Percentiles rank a stretch among this genome's conserved stretches.
phyloP scores from a whole-genome alignment of 495 filamentous ascomycete genomes.

The Pseudomonodictys pantanalensis region DNA sequence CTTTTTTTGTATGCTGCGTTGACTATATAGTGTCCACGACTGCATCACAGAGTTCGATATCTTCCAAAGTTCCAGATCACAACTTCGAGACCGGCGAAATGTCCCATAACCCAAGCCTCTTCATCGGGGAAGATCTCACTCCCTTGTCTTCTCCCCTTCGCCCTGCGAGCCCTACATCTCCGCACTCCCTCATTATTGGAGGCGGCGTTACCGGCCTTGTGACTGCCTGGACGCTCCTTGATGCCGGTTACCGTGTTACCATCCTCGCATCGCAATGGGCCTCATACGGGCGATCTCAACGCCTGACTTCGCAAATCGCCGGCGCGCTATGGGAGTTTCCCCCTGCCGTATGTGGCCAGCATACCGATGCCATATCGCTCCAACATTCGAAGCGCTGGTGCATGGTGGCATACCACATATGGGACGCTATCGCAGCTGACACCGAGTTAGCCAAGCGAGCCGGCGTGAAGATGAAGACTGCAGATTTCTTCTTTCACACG shows the following conservation, averaged over 20 bases:
- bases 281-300: slow-evolving; percentile 34
- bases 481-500: slow-evolving; percentile 45
- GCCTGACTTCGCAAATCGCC: slow-evolving; percentile 52
- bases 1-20: too few species aligned
- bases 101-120: slow-evolving; percentile 4
- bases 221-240: slow-evolving; percentile 49
- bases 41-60: too few species aligned
- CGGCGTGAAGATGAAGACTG: slow-evolving; percentile 47
- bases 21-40: too few species aligned
- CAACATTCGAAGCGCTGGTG: slow-evolving; percentile 47
- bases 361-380: slow-evolving; percentile 45
- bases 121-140: slow-evolving; percentile 1
- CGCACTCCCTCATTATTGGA: slow-evolving; percentile 47
- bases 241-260: slow-evolving; percentile 51
- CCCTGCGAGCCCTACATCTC: slow-evolving; percentile 14
- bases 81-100: too few species aligned
- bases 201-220: slow-evolving; percentile 49
- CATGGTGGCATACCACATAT: slow-evolving; percentile 48
- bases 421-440: slow-evolving; percentile 42
- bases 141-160: not conserved
- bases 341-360: slow-evolving; percentile 49
- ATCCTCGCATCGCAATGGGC: slow-evolving; percentile 50
- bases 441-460: slow-evolving; percentile 29
- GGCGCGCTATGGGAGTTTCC: slow-evolving; percentile 55
- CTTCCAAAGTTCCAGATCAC: too few species aligned